Evolutionary conservation across 805 yeast genomes (phyloP), one percentile per base, ranked within the genome.

Genomic region (Candida succiphila): DNA sequence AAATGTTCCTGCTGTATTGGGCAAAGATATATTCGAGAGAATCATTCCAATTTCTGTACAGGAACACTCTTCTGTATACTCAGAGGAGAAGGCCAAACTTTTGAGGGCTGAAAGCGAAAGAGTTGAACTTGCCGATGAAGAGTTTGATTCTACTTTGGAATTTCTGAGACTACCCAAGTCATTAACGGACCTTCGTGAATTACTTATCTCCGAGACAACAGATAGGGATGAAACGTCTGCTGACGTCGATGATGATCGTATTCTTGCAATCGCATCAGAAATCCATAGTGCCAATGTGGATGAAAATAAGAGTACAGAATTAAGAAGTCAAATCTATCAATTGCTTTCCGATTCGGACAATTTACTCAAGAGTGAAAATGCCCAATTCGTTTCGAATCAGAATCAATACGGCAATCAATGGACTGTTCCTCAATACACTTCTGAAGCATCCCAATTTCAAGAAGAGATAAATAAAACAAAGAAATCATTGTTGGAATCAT

Each of bases 21-120:
- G 76, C 46, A 54, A 56, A 29, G 79, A 77, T 39, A 63, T 89
- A 30, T 85, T 85, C 54, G 79, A 70, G 31, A 79, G 78, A 40
- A 82, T 89, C 16, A 75, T 92, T 5, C 97, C 97, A 2, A 64
- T 87, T 49, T 72, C 77, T 23, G 86, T 89, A 15, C 95, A 87
- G 49, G 95, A 89, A 56, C 75, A 82, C 45, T 72, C 85, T 34
- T 84, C 95, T 40, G 64, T 78, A 41, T 92, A 92, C 52, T 81
- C 95, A 0, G 98, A 89, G 51, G 87, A 84, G 51, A 82, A 85
- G 54, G 89, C 95, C 0, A 75, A 71, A 41, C 57, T 84, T 25
- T 56, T 86, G 30, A 69, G 97, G 46, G 67, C 62, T 28, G 87
- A 85, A 48, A 66, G 77, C 29, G 96, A 88, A 39, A 68, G 68